A percentile compares a stretch with the other conserved stretches of the same genome.
Evolutionary conservation across 2,329 filamentous ascomycete species (phyloP).

Genomic region (Talaromyces sp.): DNA sequence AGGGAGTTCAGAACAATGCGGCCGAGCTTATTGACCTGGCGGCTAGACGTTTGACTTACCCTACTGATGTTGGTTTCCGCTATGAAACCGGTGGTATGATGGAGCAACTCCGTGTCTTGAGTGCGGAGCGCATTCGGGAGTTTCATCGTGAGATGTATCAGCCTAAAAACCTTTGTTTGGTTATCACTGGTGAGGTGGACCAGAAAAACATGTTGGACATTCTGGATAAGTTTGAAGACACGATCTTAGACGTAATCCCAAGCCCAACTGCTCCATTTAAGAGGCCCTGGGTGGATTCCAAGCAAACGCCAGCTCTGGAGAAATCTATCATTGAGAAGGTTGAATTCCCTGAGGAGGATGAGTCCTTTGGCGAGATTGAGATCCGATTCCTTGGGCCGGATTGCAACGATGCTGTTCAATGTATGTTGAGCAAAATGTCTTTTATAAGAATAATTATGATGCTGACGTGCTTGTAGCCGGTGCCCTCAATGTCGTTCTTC

Average conservation of each 20-base stretch:
- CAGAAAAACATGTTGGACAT: conserved; percentile 78
- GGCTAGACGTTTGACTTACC: conserved; percentile 79
- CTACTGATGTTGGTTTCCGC: conserved; percentile 85
- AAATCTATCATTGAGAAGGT: conserved; percentile 76
- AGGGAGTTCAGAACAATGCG: conserved; percentile 84
- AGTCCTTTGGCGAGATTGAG: conserved; percentile 85
- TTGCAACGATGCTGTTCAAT: conserved; percentile 69
- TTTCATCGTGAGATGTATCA: conserved; percentile 99
- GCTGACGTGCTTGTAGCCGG: conserved; percentile 50
- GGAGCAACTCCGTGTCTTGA: conserved; percentile 82
- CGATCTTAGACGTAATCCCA: conserved; percentile 81
- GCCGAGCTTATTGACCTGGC: conserved; percentile 84
- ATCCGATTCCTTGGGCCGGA: conserved; percentile 86
- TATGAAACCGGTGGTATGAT: conserved; percentile 99
- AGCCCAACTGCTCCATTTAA: conserved; percentile 74
- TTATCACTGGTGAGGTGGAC: conserved; percentile 90
- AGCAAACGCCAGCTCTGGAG: conserved; percentile 71
- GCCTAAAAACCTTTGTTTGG: conserved; percentile 87
- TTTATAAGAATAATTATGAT: neutral
- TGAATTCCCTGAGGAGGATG: conserved; percentile 95
- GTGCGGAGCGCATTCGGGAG: conserved; percentile 84
- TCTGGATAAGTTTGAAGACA: conserved; percentile 84
- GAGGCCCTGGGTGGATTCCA: conserved; percentile 88
- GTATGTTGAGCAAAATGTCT: conserved; percentile 34
- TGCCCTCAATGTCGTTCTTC: conserved; percentile 77